These are phyloP conservation scores for Henckelia pumila DNA, from an alignment of 257 asterid species.

Conservation along the genomic window DNA sequence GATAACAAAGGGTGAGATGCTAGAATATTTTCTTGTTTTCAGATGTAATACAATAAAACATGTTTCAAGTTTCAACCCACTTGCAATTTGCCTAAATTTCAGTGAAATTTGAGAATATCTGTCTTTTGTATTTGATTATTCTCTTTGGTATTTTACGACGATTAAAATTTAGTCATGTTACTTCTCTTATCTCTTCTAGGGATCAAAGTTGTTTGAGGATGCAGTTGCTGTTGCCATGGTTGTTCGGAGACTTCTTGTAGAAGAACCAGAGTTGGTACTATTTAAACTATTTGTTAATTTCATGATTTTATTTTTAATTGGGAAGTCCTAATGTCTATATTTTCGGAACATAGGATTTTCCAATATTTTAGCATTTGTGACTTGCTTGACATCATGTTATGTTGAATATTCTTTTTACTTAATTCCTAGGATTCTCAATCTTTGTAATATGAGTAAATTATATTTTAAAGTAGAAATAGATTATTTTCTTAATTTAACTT, in stretches of 20 bases:
- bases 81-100: slow-evolving; percentile 17
- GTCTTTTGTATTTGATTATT: slow-evolving; percentile 12
- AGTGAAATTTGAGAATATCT: slow-evolving; percentile 2
- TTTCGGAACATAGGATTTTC: slow-evolving; percentile 4
- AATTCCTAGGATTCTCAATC: too few relatives aligned
- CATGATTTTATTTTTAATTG: slow-evolving; percentile 16
- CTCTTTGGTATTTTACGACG: slow-evolving; percentile 2
- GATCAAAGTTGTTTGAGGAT: slow-evolving; percentile 71
- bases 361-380: neutral
- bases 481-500: too few relatives aligned
- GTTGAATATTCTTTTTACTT: too few relatives aligned
- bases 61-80: neutral
- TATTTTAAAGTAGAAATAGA: too few relatives aligned
- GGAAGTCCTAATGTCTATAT: slow-evolving; percentile 6
- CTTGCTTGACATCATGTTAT: too few relatives aligned
- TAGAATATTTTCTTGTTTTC: neutral
- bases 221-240: slow-evolving; percentile 73
- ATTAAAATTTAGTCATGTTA: neutral
- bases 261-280: slow-evolving; percentile 87
- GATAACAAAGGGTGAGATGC: neutral
- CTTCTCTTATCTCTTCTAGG: slow-evolving; percentile 44
- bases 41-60: neutral
- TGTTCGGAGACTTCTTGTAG: slow-evolving; percentile 86
- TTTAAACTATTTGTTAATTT: slow-evolving; percentile 19
- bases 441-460: too few relatives aligned